These are phyloP conservation scores for Alternaria sp. DNA, from an alignment of 2,329 filamentous ascomycete species.

Conservation along the genomic window DNA sequence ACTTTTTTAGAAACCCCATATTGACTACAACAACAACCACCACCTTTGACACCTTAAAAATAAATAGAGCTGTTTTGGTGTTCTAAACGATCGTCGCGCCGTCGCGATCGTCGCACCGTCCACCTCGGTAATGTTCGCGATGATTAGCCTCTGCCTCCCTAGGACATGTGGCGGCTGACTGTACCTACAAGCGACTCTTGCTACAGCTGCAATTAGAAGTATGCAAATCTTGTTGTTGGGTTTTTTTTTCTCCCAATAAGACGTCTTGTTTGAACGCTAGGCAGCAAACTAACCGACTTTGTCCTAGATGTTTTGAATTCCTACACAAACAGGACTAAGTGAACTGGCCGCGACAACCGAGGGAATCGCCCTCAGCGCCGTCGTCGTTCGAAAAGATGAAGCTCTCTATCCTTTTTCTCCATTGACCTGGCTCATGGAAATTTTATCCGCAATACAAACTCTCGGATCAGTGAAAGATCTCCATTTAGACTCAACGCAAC, in stretches of 20 bases:
- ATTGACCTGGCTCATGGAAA: slow-evolving; percentile 2
- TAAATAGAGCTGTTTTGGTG: too few relatives aligned
- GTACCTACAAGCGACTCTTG: not conserved
- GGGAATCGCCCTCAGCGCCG: not conserved
- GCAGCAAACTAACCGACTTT: not conserved
- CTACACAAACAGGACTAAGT: not conserved
- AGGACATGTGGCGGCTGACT: not conserved
- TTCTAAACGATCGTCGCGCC: too few relatives aligned
- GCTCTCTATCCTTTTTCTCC: slow-evolving; percentile 1
- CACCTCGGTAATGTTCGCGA: not conserved
- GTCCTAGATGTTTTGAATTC: not conserved
- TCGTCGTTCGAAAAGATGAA: not conserved
- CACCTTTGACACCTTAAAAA: too few relatives aligned
- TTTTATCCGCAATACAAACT: slow-evolving; percentile 6
- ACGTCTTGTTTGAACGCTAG: not conserved
- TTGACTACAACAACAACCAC: too few relatives aligned
- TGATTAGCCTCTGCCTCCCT: not conserved
- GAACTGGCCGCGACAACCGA: slow-evolving; percentile 1
- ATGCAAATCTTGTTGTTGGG: slow-evolving; percentile 7
- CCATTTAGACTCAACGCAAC: not conserved
- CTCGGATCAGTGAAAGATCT: not conserved
- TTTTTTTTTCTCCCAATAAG: slow-evolving; percentile 1
- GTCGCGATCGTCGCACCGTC: too few relatives aligned
- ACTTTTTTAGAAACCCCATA: too few relatives aligned
- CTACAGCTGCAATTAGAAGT: not conserved